Conservation (phyloP, 352 stramenopile genomes). For the Pythium sukuiense region DNA sequence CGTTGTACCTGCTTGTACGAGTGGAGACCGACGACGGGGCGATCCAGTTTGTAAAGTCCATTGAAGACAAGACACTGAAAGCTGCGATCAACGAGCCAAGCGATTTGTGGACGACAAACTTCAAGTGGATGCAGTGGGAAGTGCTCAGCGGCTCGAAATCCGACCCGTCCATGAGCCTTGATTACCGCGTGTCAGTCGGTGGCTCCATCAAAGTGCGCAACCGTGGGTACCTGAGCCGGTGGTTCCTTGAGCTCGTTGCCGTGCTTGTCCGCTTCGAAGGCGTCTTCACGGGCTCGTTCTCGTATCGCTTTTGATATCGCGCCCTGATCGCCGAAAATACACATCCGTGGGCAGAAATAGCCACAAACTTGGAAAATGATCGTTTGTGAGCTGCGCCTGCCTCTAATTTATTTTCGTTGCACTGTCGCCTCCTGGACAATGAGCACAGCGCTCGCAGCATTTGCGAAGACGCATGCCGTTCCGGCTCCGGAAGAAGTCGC, state of each 20-base stretch:
- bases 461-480: too few species aligned
- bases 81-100: not conserved
- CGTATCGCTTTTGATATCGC: not conserved
- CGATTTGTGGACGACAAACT: not conserved
- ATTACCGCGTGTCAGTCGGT: not conserved
- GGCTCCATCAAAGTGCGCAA: not conserved
- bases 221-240: not conserved
- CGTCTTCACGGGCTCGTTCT: too few species aligned
- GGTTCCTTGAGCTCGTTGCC: not conserved
- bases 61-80: not conserved
- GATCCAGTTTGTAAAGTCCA: not conserved
- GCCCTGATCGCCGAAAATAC: too few species aligned
- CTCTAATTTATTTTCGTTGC: too few species aligned
- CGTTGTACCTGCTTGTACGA: not conserved
- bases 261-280: not conserved
- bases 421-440: too few species aligned
- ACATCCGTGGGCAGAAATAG: too few species aligned
- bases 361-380: too few species aligned
- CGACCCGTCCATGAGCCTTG: not conserved
- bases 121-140: conserved; percentile 1
- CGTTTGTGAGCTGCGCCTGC: too few species aligned
- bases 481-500: too few species aligned
- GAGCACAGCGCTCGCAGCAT: too few species aligned
- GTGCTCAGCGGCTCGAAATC: not conserved
- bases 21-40: not conserved